phyloP scores from a whole-genome alignment of 2,329 filamentous ascomycete genomes.

The Xylaria polymorpha region DNA sequence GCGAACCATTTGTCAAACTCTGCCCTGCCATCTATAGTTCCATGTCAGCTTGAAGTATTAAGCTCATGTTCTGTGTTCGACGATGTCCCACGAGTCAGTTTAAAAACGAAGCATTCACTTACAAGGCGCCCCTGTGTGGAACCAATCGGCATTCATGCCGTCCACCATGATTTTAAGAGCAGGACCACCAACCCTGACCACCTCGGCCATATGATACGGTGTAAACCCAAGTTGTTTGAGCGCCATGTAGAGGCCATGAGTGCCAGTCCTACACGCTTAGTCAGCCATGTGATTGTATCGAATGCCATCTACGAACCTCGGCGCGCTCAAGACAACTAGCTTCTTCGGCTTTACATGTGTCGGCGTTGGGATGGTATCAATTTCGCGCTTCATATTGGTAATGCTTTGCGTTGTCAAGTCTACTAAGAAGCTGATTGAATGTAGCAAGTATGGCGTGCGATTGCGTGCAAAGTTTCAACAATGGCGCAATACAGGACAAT shows the following conservation, averaged over 20 bases:
- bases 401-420: neutral
- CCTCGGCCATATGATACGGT: slow-evolving; percentile 53
- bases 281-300: slow-evolving; percentile 7
- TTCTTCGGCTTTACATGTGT: slow-evolving; percentile 49
- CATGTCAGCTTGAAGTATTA: neutral
- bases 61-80: neutral
- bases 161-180: slow-evolving; percentile 47
- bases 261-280: slow-evolving; percentile 49
- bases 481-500: neutral
- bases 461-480: slow-evolving; percentile 17
- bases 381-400: slow-evolving; percentile 50
- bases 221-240: slow-evolving; percentile 52
- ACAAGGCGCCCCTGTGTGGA: slow-evolving; percentile 44
- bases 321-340: slow-evolving; percentile 53
- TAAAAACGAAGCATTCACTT: slow-evolving; percentile 27
- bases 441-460: slow-evolving; percentile 23
- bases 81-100: neutral
- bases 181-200: slow-evolving; percentile 41
- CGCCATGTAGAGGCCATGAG: slow-evolving; percentile 51
- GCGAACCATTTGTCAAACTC: slow-evolving; percentile 57
- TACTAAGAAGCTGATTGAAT: slow-evolving; percentile 10
- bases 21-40: slow-evolving; percentile 45
- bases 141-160: slow-evolving; percentile 48
- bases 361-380: slow-evolving; percentile 52
- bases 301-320: slow-evolving; percentile 47